Percentiles rank a stretch among this genome's conserved stretches.
Evolutionary conservation across 768 basidiomycete genomes (phyloP).

Genomic region (Trametes punicea): DNA sequence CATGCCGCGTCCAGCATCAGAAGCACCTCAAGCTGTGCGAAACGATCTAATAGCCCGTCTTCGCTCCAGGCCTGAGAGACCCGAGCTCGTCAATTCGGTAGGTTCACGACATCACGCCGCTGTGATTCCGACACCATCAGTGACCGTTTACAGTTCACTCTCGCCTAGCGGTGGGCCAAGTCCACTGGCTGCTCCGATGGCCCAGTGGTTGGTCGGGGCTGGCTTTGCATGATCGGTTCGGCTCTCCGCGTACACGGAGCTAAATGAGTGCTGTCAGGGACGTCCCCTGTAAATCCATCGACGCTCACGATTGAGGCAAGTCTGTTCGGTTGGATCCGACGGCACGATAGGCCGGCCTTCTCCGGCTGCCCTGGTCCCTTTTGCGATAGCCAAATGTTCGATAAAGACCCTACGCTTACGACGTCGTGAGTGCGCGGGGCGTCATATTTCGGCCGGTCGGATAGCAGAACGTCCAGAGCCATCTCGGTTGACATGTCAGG

Average conservation of each 20-base stretch:
- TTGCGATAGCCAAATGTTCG: background rate
- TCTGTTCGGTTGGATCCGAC: conserved; percentile 1
- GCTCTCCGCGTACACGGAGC: background rate
- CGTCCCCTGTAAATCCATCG: conserved; percentile 8
- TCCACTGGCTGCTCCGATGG: background rate
- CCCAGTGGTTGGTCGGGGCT: conserved; percentile 3
- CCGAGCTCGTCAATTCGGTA: conserved; percentile 1
- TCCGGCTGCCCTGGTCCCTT: conserved; percentile 5
- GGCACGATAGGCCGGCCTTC: conserved; percentile 11
- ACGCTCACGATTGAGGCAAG: conserved; percentile 3
- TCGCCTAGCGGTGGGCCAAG: conserved; percentile 1
- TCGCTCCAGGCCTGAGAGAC: conserved; percentile 12
- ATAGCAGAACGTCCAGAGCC: background rate
- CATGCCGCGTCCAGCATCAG: conserved; percentile 13
- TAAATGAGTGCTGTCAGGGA: background rate
- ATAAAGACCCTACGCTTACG: background rate
- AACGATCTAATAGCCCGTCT: conserved; percentile 8
- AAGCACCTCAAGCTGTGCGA: conserved; percentile 17
- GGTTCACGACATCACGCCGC: conserved; percentile 7
- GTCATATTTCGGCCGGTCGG: background rate
- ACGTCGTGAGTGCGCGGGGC: background rate
- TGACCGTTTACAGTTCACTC: background rate
- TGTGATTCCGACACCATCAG: conserved; percentile 14
- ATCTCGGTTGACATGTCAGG: background rate
- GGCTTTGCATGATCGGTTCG: conserved; percentile 8